Percentiles rank a stretch among this genome's conserved stretches.
These are phyloP conservation scores for Dioscorea cayenensis DNA, from an alignment of 116 monocot species.

Conservation along the genomic window DNA sequence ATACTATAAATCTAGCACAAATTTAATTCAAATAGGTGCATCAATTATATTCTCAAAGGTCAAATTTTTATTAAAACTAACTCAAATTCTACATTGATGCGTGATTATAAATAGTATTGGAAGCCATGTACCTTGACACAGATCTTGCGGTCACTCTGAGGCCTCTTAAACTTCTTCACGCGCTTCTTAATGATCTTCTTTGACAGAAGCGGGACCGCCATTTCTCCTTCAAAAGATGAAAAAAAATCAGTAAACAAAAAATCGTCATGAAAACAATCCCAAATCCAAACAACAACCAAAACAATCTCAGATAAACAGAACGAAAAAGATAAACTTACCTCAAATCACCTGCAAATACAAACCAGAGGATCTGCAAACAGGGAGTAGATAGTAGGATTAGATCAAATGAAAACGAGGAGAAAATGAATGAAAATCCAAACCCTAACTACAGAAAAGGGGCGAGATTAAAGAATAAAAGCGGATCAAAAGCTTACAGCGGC, in stretches of 20 bases:
- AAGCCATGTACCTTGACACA: conserved; percentile 1
- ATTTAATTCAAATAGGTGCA: too few species aligned
- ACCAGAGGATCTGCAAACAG: not conserved
- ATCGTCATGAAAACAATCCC: not conserved
- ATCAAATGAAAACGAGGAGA: not conserved
- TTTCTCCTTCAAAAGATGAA: not conserved
- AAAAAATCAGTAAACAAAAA: not conserved
- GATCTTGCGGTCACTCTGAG: conserved; percentile 12
- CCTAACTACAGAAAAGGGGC: too few species aligned
- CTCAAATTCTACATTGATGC: too few species aligned
- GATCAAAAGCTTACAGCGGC: not conserved
- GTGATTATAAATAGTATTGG: too few species aligned
- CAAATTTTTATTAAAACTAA: too few species aligned
- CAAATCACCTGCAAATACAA: not conserved
- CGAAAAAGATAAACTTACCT: not conserved
- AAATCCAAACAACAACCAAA: not conserved
- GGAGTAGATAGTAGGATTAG: not conserved
- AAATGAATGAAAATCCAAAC: not conserved
- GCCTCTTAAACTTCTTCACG: conserved; percentile 13
- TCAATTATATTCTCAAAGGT: too few species aligned
- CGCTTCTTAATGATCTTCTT: conserved; percentile 17
- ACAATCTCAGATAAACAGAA: not conserved
- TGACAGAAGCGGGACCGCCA: conserved; percentile 9
- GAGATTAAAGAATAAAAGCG: not conserved
- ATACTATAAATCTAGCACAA: too few species aligned